Conservation (phyloP, 768 basidiomycete species). For the Suillus cothurnatus region DNA sequence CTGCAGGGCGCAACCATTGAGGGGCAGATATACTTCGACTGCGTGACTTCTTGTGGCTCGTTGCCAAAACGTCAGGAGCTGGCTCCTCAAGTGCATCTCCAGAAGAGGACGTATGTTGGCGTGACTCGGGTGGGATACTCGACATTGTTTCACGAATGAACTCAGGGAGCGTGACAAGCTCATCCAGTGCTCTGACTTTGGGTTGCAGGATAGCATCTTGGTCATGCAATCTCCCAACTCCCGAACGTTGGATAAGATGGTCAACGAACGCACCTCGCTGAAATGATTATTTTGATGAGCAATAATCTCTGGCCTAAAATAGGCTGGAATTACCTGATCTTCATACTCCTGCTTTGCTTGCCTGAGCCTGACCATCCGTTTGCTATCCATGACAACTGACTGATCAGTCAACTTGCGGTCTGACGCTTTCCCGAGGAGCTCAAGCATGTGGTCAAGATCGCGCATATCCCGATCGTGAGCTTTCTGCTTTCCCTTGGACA, state of each 20-base stretch:
- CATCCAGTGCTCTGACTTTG: constrained; percentile 8
- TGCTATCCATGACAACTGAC: constrained; percentile 65
- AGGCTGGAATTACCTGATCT: constrained; percentile 53
- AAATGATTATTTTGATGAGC: constrained; percentile 13
- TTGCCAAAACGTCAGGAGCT: constrained; percentile 15
- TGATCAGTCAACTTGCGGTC: constrained; percentile 70
- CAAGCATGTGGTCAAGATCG: constrained; percentile 74
- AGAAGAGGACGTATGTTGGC: neutral
- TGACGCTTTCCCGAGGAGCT: constrained; percentile 70
- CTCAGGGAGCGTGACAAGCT: constrained; percentile 53
- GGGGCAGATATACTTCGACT: constrained; percentile 62
- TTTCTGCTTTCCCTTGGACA: constrained; percentile 49
- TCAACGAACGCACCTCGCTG: constrained; percentile 80
- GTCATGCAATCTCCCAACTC: constrained; percentile 69
- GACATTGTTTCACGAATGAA: constrained; percentile 62
- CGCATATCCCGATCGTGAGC: constrained; percentile 42
- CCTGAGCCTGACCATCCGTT: constrained; percentile 56
- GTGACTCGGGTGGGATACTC: constrained; percentile 25
- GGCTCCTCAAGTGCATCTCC: constrained; percentile 17
- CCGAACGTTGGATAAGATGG: constrained; percentile 69
- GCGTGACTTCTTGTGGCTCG: constrained; percentile 35
- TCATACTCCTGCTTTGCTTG: constrained; percentile 58
- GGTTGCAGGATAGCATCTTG: constrained; percentile 67
- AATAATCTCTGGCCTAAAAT: neutral
- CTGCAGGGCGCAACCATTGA: constrained; percentile 51